These are phyloP conservation scores for Amanita phalloides DNA, from an alignment of 768 basidiomycete genomes.

Conservation along the genomic window DNA sequence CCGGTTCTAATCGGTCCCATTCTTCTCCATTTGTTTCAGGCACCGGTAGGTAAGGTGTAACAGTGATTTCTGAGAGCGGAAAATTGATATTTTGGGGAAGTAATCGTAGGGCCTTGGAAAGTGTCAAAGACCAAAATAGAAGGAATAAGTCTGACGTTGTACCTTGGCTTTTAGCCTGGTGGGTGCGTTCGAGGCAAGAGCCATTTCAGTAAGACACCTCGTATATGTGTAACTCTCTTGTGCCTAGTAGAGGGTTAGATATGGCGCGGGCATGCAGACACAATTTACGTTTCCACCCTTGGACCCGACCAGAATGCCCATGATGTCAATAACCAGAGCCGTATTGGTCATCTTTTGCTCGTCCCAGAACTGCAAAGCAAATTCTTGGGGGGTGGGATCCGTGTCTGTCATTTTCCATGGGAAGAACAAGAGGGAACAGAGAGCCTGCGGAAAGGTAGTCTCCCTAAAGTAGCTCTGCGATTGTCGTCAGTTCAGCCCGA, in stretches of 20 bases:
- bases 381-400: slow-evolving; percentile 69
- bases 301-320: slow-evolving; percentile 75
- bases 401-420: slow-evolving; percentile 50
- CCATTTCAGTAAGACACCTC: slow-evolving; percentile 78
- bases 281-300: slow-evolving; percentile 53
- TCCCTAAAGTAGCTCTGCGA: slow-evolving; percentile 92
- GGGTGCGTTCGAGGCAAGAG: slow-evolving; percentile 90
- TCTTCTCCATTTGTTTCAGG: slow-evolving; percentile 85
- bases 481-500: slow-evolving; percentile 7
- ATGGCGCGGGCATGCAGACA: not conserved
- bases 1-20: slow-evolving; percentile 78
- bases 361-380: slow-evolving; percentile 95
- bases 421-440: slow-evolving; percentile 63
- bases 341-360: slow-evolving; percentile 80
- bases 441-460: slow-evolving; percentile 57
- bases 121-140: slow-evolving; percentile 4
- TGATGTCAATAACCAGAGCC: slow-evolving; percentile 67
- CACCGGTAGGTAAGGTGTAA: slow-evolving; percentile 68
- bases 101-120: slow-evolving; percentile 30
- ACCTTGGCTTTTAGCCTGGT: slow-evolving; percentile 82
- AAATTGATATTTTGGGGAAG: slow-evolving; percentile 40
- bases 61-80: slow-evolving; percentile 53
- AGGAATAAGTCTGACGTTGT: slow-evolving; percentile 7
- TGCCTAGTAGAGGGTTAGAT: slow-evolving; percentile 23
- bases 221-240: slow-evolving; percentile 50